A percentile compares a stretch with the other conserved stretches of the same genome.
Conservation (phyloP, 176 grass and related monocot genomes). For the Leersia perrieri region DNA sequence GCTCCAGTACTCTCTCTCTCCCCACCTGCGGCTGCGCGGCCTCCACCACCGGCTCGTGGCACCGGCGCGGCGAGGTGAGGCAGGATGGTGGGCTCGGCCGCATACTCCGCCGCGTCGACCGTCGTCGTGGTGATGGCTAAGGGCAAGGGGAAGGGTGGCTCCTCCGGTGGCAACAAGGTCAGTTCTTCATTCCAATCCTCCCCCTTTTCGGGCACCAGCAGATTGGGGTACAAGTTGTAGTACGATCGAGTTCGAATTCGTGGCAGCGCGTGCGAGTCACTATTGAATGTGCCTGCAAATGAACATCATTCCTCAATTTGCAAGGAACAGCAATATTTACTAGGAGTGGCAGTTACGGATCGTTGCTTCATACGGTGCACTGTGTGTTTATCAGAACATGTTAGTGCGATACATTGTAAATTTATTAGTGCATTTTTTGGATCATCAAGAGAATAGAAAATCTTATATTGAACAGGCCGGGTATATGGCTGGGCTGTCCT, state of each 20-base stretch:
- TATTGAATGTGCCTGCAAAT: neutral
- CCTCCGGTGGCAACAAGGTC: conserved; percentile 33
- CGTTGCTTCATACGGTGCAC: neutral
- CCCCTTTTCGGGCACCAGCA: neutral
- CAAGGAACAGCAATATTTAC: neutral
- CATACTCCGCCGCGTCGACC: conserved; percentile 37
- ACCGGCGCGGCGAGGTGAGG: neutral
- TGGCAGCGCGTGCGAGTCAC: too few species aligned
- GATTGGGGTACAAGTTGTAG: neutral
- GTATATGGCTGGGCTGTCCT: neutral
- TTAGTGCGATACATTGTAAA: neutral
- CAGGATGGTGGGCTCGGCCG: conserved; percentile 38
- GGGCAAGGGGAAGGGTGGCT: conserved; percentile 31
- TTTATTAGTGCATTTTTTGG: neutral
- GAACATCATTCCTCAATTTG: neutral
- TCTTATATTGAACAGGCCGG: neutral
- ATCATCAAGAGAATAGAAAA: neutral
- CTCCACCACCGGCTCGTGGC: conserved; percentile 22
- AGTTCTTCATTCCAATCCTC: neutral
- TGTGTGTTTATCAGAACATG: neutral
- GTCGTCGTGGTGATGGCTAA: conserved; percentile 51
- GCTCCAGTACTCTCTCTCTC: neutral
- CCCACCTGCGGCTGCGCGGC: neutral
- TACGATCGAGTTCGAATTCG: neutral
- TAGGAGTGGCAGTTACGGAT: neutral